Evolutionary conservation across 768 basidiomycete species (phyloP).

Genomic region (Suillus tomentosus): DNA sequence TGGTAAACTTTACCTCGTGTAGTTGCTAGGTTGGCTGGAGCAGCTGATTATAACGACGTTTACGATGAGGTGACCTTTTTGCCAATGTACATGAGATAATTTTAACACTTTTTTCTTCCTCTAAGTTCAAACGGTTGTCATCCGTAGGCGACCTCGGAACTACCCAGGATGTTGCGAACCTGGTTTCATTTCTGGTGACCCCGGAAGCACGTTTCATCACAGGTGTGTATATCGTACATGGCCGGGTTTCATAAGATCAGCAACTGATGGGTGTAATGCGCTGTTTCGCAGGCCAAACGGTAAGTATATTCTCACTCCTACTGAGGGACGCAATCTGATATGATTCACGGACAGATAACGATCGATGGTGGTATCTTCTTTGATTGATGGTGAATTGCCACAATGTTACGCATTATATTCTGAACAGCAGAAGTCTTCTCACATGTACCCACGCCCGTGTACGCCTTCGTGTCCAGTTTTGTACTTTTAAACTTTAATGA

Average conservation of each 20-base stretch:
- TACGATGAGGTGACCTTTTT: constrained; percentile 16
- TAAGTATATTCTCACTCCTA: constrained; percentile 12
- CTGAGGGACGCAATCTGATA: not conserved
- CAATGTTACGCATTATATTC: constrained; percentile 10
- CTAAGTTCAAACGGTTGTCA: constrained; percentile 16
- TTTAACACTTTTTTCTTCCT: constrained; percentile 8
- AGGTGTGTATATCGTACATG: constrained; percentile 28
- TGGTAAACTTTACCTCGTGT: not conserved
- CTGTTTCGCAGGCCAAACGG: constrained; percentile 27
- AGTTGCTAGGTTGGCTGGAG: constrained; percentile 22
- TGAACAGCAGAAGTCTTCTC: constrained; percentile 22
- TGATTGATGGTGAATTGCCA: constrained; percentile 18
- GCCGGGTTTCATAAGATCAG: not conserved
- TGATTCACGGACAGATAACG: constrained; percentile 17
- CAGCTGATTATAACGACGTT: constrained; percentile 18
- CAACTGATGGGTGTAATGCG: not conserved
- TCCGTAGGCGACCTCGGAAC: constrained; percentile 27
- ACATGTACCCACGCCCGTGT: not conserved
- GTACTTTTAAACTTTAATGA: too few relatives aligned
- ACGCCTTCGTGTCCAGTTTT: too few relatives aligned
- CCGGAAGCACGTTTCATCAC: constrained; percentile 37
- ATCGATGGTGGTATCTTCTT: constrained; percentile 29
- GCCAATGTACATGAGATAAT: not conserved
- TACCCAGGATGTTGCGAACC: constrained; percentile 35
- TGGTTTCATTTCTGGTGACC: constrained; percentile 40